These are phyloP conservation scores for Dictyostelium capitatum DNA, from an alignment of 78 protist genomes.

Conservation along the genomic window DNA sequence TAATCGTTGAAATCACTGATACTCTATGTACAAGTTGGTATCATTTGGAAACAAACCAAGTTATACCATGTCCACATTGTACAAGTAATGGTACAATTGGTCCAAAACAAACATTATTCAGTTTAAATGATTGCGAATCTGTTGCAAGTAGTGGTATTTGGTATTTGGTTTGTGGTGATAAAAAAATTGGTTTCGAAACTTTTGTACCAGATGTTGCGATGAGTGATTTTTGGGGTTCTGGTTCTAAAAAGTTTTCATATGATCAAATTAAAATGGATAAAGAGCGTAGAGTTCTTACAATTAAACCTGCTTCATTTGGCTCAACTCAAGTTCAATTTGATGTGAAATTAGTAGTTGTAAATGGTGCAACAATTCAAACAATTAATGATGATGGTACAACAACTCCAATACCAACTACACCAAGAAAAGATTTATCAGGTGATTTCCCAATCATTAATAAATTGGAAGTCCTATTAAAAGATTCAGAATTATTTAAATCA, in stretches of 20 bases:
- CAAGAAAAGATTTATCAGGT: not conserved
- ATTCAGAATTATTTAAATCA: not conserved
- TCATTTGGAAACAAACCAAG: constrained; percentile 40
- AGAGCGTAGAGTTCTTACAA: not conserved
- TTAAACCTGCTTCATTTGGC: not conserved
- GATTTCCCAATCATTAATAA: constrained; percentile 36
- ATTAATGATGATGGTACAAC: not conserved
- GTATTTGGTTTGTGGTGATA: constrained; percentile 43
- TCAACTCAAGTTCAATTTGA: not conserved
- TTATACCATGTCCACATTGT: constrained; percentile 76
- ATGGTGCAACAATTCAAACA: not conserved
- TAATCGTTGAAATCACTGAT: constrained; percentile 70
- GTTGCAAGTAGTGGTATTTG: constrained; percentile 59
- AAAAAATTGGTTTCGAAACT: constrained; percentile 45
- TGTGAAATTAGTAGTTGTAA: not conserved
- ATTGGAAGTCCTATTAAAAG: not conserved
- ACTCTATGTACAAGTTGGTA: constrained; percentile 60
- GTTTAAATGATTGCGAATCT: constrained; percentile 34
- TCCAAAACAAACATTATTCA: constrained; percentile 20
- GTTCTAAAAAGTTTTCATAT: constrained; percentile 35
- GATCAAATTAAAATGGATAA: constrained; percentile 35
- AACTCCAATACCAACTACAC: not conserved
- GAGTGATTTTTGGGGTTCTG: constrained; percentile 73
- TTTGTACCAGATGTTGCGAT: constrained; percentile 80
- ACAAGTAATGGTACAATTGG: not conserved